Percentiles rank a stretch among this genome's conserved stretches.
These are phyloP conservation scores for Papiliotrema nemorosa DNA, from an alignment of 1,284 basidiomycete species.

Conservation along the genomic window DNA sequence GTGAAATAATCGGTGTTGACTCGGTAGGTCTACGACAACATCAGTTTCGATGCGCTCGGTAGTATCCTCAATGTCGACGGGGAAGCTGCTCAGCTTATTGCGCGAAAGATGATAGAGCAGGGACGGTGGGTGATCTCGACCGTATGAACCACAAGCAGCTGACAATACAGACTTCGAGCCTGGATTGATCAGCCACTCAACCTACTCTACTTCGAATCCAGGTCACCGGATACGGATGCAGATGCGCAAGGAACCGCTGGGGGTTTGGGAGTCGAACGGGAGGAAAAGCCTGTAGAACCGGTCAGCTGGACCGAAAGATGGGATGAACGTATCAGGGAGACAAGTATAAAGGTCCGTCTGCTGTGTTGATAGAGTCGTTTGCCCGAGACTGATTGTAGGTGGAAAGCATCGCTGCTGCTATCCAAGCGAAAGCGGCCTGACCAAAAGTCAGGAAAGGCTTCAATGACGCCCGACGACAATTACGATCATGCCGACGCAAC, in stretches of 20 bases:
- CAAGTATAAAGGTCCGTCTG: slow-evolving; percentile 66
- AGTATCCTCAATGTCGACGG: slow-evolving; percentile 78
- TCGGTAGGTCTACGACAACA: slow-evolving; percentile 76
- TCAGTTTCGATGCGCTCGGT: slow-evolving; percentile 83
- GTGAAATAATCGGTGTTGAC: neutral
- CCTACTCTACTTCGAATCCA: slow-evolving; percentile 83
- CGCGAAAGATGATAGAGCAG: slow-evolving; percentile 80
- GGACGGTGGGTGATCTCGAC: slow-evolving; percentile 55
- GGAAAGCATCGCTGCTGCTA: slow-evolving; percentile 9
- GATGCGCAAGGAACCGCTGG: slow-evolving; percentile 88
- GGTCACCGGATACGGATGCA: slow-evolving; percentile 59
- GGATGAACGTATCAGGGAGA: slow-evolving; percentile 83
- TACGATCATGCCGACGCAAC: too few species aligned
- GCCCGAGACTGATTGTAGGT: slow-evolving; percentile 1
- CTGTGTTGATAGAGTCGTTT: neutral
- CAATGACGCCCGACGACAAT: too few species aligned
- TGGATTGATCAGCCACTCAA: slow-evolving; percentile 91
- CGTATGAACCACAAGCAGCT: neutral
- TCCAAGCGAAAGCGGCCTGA: slow-evolving; percentile 6
- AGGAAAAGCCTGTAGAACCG: slow-evolving; percentile 69
- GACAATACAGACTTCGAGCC: slow-evolving; percentile 60
- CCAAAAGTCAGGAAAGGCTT: too few species aligned
- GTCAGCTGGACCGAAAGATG: slow-evolving; percentile 84
- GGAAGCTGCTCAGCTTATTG: slow-evolving; percentile 83
- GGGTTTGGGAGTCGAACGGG: slow-evolving; percentile 72